Base-by-base conservation (phyloP, 371 early-diverging fungal species). In the Rhizopus sp. region DNA sequence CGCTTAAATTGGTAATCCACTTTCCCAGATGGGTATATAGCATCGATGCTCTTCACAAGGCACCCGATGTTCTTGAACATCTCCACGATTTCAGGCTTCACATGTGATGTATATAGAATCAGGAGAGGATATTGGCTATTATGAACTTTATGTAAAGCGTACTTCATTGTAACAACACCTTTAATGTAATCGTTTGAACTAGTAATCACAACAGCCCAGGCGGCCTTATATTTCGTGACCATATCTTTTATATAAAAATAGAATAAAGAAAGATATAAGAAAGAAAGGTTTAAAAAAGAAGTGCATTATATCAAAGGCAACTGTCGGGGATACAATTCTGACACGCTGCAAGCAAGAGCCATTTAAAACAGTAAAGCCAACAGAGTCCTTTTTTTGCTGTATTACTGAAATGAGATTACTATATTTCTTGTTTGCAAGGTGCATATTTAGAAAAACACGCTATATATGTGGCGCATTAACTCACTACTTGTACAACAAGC, bases 11-110 rank as follows among this genome's bases (percentile, higher is more conserved):
- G 51, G 35, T 80, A 77, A 10, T 74, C 50, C 5, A 87, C 75
- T 37, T 83, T 86, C n/a, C 93, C 85, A 49, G 87, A 90, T 13
- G 92, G 89, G 4, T 91, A 73, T 15, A 93, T 93, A 9, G 94
- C 75, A 4, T 75, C 64, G 13, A 78, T 73, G 41, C 88, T 80
- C 38, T 75, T 71, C 50, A 90, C 76, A 38, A 90, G 70, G 12
- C 80, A 73, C 60, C 93, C 93, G 60, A 83, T 89, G 15, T 63
- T 57, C 39, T 63, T 70, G 37, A 94, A 80, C 6, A 66, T 68
- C 17, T 65, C 57, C 3, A 80, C 62, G 32, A 79, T 64, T 30
- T 77, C 56, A 0, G 57, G 60, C 16, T 68, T 62, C 7, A 89
- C 75, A 9, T 80, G 52, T 0, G 85, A 76, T 0, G 94, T 86